Base-by-base conservation (phyloP, 176 grass and related monocot genomes). In the Ampelocalamus luodianensis region DNA sequence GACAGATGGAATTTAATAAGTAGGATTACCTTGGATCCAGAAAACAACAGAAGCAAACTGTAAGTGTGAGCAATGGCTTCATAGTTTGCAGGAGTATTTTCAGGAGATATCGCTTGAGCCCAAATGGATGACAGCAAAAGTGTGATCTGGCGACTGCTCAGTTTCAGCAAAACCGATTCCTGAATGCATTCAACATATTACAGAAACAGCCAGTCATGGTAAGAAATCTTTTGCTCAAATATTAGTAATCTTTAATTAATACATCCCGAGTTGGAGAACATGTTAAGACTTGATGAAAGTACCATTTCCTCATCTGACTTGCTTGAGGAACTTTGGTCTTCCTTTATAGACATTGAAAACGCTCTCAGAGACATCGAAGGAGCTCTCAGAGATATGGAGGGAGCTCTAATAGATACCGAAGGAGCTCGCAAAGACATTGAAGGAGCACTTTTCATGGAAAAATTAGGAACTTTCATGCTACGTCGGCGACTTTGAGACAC, bases 31-130 rank as follows among this genome's bases (percentile, higher is more conserved):
- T 96, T 99, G 78, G 79, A 71, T 88, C 91, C 88, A 88, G 91
- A 94, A 83, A 99, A 99, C 48, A 99, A 78, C 60, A 99, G 76
- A 77, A 89, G 86, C 81, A 99, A 86, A 78, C 96, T 92, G 83
- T 96, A 99, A 66, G 93, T 93, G 89, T 99, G 89, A 83, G 93
- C 96, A 89, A 99, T 96, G 46, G 96, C 96, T 96, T 99, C 93
- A 82, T 96, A 99, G 67, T 96, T 99, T 48, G 91, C 84, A 76
- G 93, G 96, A 91, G 79, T 83, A 81, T 96, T 99, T 88, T 86
- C 82, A 77, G 78, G 90, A 50, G 91, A 99, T 82, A 72, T 86
- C 20, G 91, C 93, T 86, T 99, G 96, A 80, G 92, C 91, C 96
- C 96, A 99, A 79, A 99, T 92, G 75, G 93, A 99, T 72, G 96